These are phyloP conservation scores for Alopecurus myosuroides DNA, from an alignment of 176 grass and related monocot species.

Conservation along the genomic window DNA sequence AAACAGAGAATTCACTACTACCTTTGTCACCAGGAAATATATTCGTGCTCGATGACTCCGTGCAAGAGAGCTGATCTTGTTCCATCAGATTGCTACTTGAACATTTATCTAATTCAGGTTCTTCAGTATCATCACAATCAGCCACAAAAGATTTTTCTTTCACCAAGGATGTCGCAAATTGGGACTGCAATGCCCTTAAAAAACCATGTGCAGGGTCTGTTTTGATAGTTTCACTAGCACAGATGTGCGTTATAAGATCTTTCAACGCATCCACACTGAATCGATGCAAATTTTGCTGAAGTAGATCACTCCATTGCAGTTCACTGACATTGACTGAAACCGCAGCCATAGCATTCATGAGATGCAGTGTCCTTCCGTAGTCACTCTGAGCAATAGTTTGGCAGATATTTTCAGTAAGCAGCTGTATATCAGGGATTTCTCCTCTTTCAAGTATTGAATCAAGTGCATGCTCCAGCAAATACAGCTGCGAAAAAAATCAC, in stretches of 20 bases:
- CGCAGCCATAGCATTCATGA: slow-evolving; percentile 31
- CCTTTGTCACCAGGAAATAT: neutral
- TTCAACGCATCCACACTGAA: slow-evolving; percentile 18
- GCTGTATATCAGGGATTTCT: slow-evolving; percentile 28
- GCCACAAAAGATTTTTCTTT: slow-evolving; percentile 1
- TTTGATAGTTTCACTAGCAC: neutral
- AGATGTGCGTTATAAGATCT: slow-evolving; percentile 14
- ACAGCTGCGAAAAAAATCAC: slow-evolving; percentile 26
- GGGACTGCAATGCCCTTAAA: slow-evolving; percentile 28
- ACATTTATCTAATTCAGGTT: neutral
- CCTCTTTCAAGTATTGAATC: slow-evolving; percentile 41
- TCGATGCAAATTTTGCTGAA: slow-evolving; percentile 36
- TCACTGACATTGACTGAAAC: slow-evolving; percentile 29
- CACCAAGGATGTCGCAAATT: slow-evolving; percentile 10
- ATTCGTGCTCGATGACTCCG: neutral
- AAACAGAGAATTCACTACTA: neutral
- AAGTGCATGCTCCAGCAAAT: slow-evolving; percentile 46
- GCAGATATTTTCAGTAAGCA: slow-evolving; percentile 43
- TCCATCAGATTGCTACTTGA: neutral
- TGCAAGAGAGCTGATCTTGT: slow-evolving; percentile 14
- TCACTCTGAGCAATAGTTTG: slow-evolving; percentile 28
- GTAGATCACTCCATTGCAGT: slow-evolving; percentile 32
- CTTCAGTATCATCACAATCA: slow-evolving; percentile 14
- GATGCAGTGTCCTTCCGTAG: slow-evolving; percentile 26
- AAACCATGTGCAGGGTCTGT: slow-evolving; percentile 24